Evolutionary conservation across 2,329 filamentous ascomycete genomes (phyloP), one percentile per base, ranked within the genome.

Genomic region (Diplodia sapinea): DNA sequence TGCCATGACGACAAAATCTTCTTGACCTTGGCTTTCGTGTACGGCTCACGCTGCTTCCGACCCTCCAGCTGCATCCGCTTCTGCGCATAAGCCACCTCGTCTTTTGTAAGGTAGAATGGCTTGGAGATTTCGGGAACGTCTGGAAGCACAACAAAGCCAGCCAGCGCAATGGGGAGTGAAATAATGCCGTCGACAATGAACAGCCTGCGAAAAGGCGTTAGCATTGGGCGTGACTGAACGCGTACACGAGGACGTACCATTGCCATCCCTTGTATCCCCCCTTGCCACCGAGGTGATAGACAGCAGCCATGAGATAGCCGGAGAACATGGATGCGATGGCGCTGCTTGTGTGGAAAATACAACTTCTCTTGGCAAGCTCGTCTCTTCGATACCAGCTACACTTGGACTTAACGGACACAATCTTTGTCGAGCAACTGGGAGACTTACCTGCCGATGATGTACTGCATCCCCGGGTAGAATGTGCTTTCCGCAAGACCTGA

Each of bases 1-100:
- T 88, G 88, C 88, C 89, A 91, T 6, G 84, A 86, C 0, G 82
- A 81, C 67, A 90, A 85, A 20, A 90, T 89, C 71, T 84, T 86
- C 74, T 82, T 82, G 49, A 90, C 72, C 75, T 88, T 89, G 2
- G 77, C 73, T 64, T 76, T 79, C 0, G 82, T 84, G 70, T 83
- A 85, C 0, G 82, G 81, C 54, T 77, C 74, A 64, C 82, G 74
- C 26, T 79, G 74, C 68, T 80, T 74, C 12, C 84, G 75, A 20
- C 84, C 82, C 74, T 85, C 83, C 4, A 82, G 72, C 69, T 82
- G 70, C 84, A 87, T 86, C 31, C 85, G 76, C 69, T 81, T 82
- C 65, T 80, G 78, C 0, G 83, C 81, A 5, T 85, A 75, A 3
- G 75, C 74, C 1, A 84, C 76, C 69, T 86, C 82, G 68, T 79